A percentile compares a stretch with the other conserved stretches of the same genome.
These are phyloP conservation scores for Penicillium simplicissimum DNA, from an alignment of 495 filamentous ascomycete genomes.

Conservation along the genomic window DNA sequence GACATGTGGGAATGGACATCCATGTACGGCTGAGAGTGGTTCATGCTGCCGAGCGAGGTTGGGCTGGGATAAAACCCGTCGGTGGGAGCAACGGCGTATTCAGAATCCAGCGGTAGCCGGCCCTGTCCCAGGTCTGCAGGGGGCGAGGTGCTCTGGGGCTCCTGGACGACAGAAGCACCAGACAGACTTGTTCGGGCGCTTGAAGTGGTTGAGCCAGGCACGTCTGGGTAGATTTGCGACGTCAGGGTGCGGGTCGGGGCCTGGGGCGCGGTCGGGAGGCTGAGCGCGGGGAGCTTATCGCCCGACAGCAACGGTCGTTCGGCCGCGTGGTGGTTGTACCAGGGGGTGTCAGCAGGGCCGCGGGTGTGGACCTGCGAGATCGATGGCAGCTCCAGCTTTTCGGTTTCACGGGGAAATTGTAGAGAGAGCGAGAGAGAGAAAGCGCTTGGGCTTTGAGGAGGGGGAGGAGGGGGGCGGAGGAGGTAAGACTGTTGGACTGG, in stretches of 20 bases:
- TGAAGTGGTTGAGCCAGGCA: slow-evolving; percentile 19
- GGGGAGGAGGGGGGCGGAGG: slow-evolving; percentile 26
- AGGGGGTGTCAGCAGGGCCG: slow-evolving; percentile 77
- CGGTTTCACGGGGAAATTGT: slow-evolving; percentile 61
- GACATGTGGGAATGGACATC: slow-evolving; percentile 86
- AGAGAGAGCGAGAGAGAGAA: background rate
- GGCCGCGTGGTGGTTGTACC: slow-evolving; percentile 71
- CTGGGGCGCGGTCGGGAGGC: slow-evolving; percentile 65
- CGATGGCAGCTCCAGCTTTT: slow-evolving; percentile 98
- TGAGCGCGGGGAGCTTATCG: slow-evolving; percentile 77
- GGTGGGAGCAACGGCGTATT: slow-evolving; percentile 35
- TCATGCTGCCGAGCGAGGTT: slow-evolving; percentile 70
- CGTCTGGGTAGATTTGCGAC: slow-evolving; percentile 40
- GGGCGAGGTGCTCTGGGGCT: slow-evolving; percentile 38
- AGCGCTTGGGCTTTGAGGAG: slow-evolving; percentile 91
- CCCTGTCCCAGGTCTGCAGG: slow-evolving; percentile 41
- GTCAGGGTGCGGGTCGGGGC: slow-evolving; percentile 48
- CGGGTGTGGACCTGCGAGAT: slow-evolving; percentile 88
- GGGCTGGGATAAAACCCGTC: slow-evolving; percentile 44
- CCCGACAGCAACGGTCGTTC: slow-evolving; percentile 67
- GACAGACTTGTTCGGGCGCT: slow-evolving; percentile 45
- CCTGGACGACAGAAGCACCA: slow-evolving; percentile 34
- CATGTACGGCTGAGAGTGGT: slow-evolving; percentile 78
- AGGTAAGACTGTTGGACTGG: slow-evolving; percentile 3
- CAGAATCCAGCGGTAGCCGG: slow-evolving; percentile 44